Conservation (phyloP, 768 basidiomycete genomes). For the Postia placenta region DNA sequence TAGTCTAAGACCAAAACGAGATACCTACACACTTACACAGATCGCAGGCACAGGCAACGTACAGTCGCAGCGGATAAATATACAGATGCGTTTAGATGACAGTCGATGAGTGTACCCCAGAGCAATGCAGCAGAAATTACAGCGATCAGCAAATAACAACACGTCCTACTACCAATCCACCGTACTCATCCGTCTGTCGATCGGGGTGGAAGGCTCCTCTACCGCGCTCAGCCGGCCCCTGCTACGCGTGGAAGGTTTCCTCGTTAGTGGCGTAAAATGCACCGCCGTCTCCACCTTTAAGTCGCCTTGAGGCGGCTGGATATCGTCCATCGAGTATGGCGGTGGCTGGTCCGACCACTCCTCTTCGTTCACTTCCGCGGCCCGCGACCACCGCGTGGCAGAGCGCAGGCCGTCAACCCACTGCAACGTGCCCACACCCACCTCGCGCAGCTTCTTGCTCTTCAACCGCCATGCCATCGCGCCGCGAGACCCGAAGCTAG, state of each 20-base stretch:
- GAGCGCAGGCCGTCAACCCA: slow-evolving; percentile 66
- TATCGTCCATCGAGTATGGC: slow-evolving; percentile 27
- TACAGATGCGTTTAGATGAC: slow-evolving; percentile 2
- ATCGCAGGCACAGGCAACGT: not conserved
- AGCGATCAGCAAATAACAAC: not conserved
- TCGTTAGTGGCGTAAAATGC: slow-evolving; percentile 57
- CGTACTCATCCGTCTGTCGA: slow-evolving; percentile 9
- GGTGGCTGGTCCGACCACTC: slow-evolving; percentile 27
- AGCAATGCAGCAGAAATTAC: not conserved
- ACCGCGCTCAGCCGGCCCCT: slow-evolving; percentile 32
- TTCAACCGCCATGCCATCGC: slow-evolving; percentile 55
- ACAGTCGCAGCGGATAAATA: slow-evolving; percentile 1
- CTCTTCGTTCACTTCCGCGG: slow-evolving; percentile 35
- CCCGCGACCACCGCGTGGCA: slow-evolving; percentile 54
- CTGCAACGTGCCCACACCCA: slow-evolving; percentile 52
- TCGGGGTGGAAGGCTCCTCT: slow-evolving; percentile 7
- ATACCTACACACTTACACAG: too few relatives aligned
- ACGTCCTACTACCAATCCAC: not conserved
- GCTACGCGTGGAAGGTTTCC: slow-evolving; percentile 54
- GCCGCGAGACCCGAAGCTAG: slow-evolving; percentile 30
- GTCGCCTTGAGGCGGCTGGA: slow-evolving; percentile 17
- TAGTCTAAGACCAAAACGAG: too few relatives aligned
- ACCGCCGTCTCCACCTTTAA: slow-evolving; percentile 30
- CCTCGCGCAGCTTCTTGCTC: slow-evolving; percentile 54
- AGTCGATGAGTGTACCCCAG: not conserved